Base-by-base conservation (phyloP, 2,329 filamentous ascomycete species). In the Eutypella sp. region DNA sequence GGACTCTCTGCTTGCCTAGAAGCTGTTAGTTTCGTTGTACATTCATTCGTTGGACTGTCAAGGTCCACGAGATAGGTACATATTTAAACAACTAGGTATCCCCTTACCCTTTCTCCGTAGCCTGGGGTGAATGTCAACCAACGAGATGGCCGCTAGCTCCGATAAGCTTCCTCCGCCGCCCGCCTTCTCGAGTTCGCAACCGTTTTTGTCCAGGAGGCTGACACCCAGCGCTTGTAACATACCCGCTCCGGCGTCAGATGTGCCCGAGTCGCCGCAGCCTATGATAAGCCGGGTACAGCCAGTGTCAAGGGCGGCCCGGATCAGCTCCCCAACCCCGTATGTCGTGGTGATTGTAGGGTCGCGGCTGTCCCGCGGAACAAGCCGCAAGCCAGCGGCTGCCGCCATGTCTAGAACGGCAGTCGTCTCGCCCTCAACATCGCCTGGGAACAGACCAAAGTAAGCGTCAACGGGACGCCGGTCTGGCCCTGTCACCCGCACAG, bases 151-250 rank as follows among this genome's bases (percentile, higher is more conserved):
- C 1, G 61, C 58, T n/a, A 76, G 54, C 0, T 59, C 50, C 10
- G 56, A 44, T 7, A 76, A 59, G 0, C 63, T 64, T 43, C 63
- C 58, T 11, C 73, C 73, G 24, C 73, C 73, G 11, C 48, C 55
- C 10, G 69, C 71, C 4, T 42, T 52, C 2, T 68, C 66, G 3
- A 76, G 55, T 22, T 61, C 54, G 4, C 54, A 41, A 2, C 68
- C 71, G 20, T 67, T 49, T 3, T 42, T 41, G 47, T 72, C 68
- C 11, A 72, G 48, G 15, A 78, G 62, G 2, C 64, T 63, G 3
- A 65, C 73, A 4, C 75, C 75, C 5, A 78, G 66, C 2, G 74
- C 74, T 50, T 78, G 74, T 8, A 75, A 68, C 73, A 78, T 76
- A 13, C 75, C 75, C 1, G 71, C 70, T 13, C 74, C 75, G 6